phyloP scores from a whole-genome alignment of 495 filamentous ascomycete genomes.

The Corynascus novoguineensis region DNA sequence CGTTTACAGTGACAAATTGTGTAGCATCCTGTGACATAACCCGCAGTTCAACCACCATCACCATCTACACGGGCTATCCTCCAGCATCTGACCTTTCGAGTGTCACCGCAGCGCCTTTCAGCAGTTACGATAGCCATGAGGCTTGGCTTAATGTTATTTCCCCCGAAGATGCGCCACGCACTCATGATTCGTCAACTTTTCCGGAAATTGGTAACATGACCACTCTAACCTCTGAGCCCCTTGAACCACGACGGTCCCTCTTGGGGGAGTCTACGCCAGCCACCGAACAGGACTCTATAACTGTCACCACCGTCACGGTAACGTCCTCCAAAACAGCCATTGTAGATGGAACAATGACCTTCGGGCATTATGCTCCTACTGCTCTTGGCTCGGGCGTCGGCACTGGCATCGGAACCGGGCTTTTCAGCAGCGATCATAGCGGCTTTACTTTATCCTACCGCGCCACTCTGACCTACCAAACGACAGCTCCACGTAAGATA shows the following conservation, averaged over 20 bases:
- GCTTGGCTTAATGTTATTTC: conserved; percentile 14
- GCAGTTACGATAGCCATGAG: neutral
- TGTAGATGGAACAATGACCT: neutral
- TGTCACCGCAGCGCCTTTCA: neutral
- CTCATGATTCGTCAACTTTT: neutral
- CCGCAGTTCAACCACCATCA: conserved; percentile 5
- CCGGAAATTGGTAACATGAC: neutral
- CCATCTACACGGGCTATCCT: conserved; percentile 7
- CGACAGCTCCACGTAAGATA: neutral
- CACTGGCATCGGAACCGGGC: conserved; percentile 6
- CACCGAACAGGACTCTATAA: conserved; percentile 1
- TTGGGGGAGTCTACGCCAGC: neutral
- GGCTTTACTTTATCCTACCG: neutral
- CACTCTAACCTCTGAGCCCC: neutral
- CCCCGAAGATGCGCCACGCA: neutral
- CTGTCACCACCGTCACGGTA: conserved; percentile 1
- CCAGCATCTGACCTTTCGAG: neutral
- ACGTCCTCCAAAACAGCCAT: conserved; percentile 3
- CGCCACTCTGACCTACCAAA: conserved; percentile 16
- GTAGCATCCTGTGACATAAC: neutral
- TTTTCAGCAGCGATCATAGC: neutral
- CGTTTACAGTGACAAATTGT: conserved; percentile 3
- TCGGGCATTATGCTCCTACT: neutral
- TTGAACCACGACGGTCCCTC: neutral
- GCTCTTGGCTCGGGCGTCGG: neutral